A percentile compares a stretch with the other conserved stretches of the same genome.
These are phyloP conservation scores for Fagus crenata DNA, from an alignment of 306 rosid species.

Conservation along the genomic window DNA sequence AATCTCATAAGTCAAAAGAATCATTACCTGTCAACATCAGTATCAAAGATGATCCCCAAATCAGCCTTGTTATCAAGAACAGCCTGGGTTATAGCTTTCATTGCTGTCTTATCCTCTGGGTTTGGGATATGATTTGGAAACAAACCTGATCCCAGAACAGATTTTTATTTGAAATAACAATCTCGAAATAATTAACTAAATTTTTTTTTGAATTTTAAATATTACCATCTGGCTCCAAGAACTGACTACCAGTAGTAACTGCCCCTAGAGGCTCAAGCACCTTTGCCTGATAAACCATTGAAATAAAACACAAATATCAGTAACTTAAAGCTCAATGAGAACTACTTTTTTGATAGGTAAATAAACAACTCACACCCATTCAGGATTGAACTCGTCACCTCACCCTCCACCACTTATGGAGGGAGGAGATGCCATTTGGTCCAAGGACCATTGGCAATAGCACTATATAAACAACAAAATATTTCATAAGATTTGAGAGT, in stretches of 20 bases:
- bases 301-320: slow-evolving; percentile 20
- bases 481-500: not conserved
- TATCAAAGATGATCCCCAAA: slow-evolving; percentile 96
- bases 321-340: not conserved
- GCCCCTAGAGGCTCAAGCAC: slow-evolving; percentile 97
- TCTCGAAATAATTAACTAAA: slow-evolving; percentile 13
- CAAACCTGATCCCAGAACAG: slow-evolving; percentile 58
- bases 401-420: not conserved
- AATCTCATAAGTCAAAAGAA: slow-evolving; percentile 18
- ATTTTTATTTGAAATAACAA: slow-evolving; percentile 13
- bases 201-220: slow-evolving; percentile 27
- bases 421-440: not conserved
- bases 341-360: not conserved
- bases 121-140: slow-evolving; percentile 97
- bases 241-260: slow-evolving; percentile 86
- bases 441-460: not conserved
- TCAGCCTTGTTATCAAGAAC: slow-evolving; percentile 90
- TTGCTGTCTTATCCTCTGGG: slow-evolving; percentile 97
- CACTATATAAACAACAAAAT: not conserved
- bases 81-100: slow-evolving; percentile 90
- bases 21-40: slow-evolving; percentile 84
- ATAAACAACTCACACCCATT: not conserved
- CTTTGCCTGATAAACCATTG: slow-evolving; percentile 61
- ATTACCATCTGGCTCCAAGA: slow-evolving; percentile 99
- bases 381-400: not conserved